A percentile compares a stretch with the other conserved stretches of the same genome.
phyloP scores from a whole-genome alignment of 257 asterid species.

The Jacaranda mimosifolia region DNA sequence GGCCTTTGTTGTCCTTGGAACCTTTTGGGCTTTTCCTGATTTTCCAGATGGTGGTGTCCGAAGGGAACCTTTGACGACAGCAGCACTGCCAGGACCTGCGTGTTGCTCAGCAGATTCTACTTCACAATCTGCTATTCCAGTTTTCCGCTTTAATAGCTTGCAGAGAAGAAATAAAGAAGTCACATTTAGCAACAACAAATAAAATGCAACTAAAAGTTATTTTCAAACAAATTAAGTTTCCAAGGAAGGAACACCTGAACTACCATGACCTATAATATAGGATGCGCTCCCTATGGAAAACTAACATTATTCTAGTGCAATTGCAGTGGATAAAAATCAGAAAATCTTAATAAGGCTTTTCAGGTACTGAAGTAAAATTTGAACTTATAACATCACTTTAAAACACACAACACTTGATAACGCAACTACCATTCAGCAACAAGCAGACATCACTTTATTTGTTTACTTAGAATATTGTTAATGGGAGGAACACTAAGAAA shows the following conservation, averaged over 20 bases:
- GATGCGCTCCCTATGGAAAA: conserved; percentile 7
- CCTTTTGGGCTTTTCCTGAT: conserved; percentile 74
- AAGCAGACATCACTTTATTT: conserved; percentile 8
- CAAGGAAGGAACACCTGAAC: conserved; percentile 18
- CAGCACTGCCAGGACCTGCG: conserved; percentile 51
- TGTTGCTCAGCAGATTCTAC: conserved; percentile 53
- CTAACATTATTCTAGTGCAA: neutral
- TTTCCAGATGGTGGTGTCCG: conserved; percentile 81
- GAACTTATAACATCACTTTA: neutral
- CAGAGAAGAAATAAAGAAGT: conserved; percentile 36
- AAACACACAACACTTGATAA: conserved; percentile 11
- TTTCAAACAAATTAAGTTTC: conserved; percentile 20
- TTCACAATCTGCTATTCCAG: conserved; percentile 54
- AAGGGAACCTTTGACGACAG: conserved; percentile 43
- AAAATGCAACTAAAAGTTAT: conserved; percentile 13
- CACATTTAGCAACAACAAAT: conserved; percentile 34
- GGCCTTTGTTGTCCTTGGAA: conserved; percentile 78
- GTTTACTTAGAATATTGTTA: neutral
- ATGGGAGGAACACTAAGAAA: conserved; percentile 2
- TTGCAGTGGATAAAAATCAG: conserved; percentile 1
- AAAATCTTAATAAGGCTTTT: neutral
- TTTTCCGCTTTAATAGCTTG: conserved; percentile 78
- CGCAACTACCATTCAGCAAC: conserved; percentile 11
- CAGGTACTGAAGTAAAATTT: neutral
- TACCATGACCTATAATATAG: conserved; percentile 1